Conservation (phyloP, 2,329 filamentous ascomycete species). For the Pseudopithomyces chartarum region DNA sequence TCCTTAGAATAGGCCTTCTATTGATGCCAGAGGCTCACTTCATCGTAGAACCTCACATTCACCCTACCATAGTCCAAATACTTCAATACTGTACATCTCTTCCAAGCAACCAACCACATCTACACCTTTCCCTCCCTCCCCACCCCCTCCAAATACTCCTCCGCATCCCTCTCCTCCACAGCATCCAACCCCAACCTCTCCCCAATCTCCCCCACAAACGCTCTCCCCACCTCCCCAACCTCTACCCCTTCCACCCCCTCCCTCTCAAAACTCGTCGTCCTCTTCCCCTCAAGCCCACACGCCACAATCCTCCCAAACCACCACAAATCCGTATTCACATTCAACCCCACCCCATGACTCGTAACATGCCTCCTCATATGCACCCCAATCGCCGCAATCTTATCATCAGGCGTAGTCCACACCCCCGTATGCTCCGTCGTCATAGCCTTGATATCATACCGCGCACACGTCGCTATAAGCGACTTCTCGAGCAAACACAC, state of each 20-base stretch:
- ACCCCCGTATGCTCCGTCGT: slow-evolving; percentile 82
- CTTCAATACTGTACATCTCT: too few relatives aligned
- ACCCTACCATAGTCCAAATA: too few relatives aligned
- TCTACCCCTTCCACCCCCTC: slow-evolving; percentile 51
- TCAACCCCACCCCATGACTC: slow-evolving; percentile 82
- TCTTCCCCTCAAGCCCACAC: slow-evolving; percentile 81
- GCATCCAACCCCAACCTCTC: slow-evolving; percentile 29
- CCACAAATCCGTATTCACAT: slow-evolving; percentile 67
- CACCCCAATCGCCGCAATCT: slow-evolving; percentile 92
- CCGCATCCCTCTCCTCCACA: slow-evolving; percentile 22
- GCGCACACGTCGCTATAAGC: slow-evolving; percentile 68
- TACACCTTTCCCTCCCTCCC: neutral
- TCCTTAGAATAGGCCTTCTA: too few relatives aligned
- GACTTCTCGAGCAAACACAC: slow-evolving; percentile 77
- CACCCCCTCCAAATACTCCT: slow-evolving; percentile 18
- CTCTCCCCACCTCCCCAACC: slow-evolving; percentile 46
- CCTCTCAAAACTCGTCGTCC: slow-evolving; percentile 73
- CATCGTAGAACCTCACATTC: too few relatives aligned
- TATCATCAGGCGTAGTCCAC: slow-evolving; percentile 64
- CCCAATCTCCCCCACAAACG: slow-evolving; percentile 50
- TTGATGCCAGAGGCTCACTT: too few relatives aligned
- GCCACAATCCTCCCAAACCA: slow-evolving; percentile 81
- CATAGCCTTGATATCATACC: slow-evolving; percentile 65
- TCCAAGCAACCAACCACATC: too few relatives aligned
- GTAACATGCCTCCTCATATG: slow-evolving; percentile 84